Percentiles rank a stretch among this genome's conserved stretches.
phyloP scores from a whole-genome alignment of 352 stramenopile genomes.

The Lagenidium sp. region DNA sequence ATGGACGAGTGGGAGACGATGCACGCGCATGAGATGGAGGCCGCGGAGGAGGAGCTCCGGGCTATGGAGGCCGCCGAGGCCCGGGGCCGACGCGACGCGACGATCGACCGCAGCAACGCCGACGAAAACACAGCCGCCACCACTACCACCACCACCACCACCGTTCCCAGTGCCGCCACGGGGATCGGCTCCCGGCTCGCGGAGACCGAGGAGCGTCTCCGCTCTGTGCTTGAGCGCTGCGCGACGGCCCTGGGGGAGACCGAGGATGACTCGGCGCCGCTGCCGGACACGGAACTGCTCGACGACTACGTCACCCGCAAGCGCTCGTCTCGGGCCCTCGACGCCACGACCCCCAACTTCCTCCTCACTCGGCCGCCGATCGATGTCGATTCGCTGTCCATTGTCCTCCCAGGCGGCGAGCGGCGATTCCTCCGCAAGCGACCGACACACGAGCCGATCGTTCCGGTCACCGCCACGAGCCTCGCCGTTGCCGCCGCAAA shows the following conservation, averaged over 20 bases:
- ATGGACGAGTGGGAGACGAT: conserved; percentile 82
- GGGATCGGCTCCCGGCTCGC: conserved; percentile 19
- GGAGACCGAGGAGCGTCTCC: conserved; percentile 32
- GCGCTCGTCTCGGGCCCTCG: conserved; percentile 19
- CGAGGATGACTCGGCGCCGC: conserved; percentile 16
- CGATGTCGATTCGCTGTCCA: conserved; percentile 47
- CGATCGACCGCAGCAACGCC: background rate
- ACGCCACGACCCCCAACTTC: conserved; percentile 27
- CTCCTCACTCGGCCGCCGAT: conserved; percentile 51
- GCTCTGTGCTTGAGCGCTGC: conserved; percentile 52
- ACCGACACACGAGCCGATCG: too few species aligned
- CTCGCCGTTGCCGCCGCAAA: background rate
- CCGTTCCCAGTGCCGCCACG: conserved; percentile 2
- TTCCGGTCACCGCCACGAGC: too few species aligned
- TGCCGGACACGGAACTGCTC: conserved; percentile 19
- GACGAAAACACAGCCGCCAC: background rate
- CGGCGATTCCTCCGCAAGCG: conserved; percentile 66
- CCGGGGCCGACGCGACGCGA: conserved; percentile 1
- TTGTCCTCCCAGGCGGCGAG: conserved; percentile 41
- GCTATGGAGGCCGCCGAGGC: conserved; percentile 42
- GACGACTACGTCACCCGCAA: conserved; percentile 18
- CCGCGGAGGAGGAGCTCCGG: conserved; percentile 48
- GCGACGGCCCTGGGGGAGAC: conserved; percentile 48
- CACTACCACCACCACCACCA: background rate
- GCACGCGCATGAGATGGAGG: conserved; percentile 75